Evolutionary conservation across 2,329 filamentous ascomycete genomes (phyloP).

Genomic region (Colletotrichum sp.): DNA sequence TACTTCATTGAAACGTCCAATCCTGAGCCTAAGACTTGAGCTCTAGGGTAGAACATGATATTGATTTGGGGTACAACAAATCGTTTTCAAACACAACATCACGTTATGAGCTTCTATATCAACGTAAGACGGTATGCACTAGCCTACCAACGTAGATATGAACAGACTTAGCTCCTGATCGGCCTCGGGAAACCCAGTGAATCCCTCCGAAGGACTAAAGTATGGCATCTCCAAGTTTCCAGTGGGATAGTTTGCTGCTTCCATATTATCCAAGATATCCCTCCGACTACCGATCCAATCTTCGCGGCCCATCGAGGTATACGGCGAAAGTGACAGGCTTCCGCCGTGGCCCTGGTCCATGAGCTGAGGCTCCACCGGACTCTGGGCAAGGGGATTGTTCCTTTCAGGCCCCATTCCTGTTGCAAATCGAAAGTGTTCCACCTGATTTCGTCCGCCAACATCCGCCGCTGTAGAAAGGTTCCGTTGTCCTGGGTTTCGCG

Average conservation of each 20-base stretch:
- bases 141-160: background rate
- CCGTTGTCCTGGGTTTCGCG: background rate
- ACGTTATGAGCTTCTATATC: background rate
- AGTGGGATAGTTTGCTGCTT: background rate
- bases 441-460: background rate
- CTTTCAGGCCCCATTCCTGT: background rate
- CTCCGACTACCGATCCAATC: background rate
- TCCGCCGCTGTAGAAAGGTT: fast-evolving
- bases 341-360: background rate
- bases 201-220: background rate
- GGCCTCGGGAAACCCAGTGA: background rate
- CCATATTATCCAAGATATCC: background rate
- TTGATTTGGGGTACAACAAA: background rate
- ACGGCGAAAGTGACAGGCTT: background rate
- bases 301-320: background rate
- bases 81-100: background rate
- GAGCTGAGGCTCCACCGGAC: background rate
- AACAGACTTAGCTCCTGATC: background rate
- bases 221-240: background rate
- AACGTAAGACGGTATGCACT: background rate
- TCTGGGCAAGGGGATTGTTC: background rate
- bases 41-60: background rate
- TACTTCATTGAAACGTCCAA: background rate
- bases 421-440: background rate
- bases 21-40: background rate